Conservation (phyloP, 2,329 filamentous ascomycete genomes). For the Pestalotiopsis sp. region DNA sequence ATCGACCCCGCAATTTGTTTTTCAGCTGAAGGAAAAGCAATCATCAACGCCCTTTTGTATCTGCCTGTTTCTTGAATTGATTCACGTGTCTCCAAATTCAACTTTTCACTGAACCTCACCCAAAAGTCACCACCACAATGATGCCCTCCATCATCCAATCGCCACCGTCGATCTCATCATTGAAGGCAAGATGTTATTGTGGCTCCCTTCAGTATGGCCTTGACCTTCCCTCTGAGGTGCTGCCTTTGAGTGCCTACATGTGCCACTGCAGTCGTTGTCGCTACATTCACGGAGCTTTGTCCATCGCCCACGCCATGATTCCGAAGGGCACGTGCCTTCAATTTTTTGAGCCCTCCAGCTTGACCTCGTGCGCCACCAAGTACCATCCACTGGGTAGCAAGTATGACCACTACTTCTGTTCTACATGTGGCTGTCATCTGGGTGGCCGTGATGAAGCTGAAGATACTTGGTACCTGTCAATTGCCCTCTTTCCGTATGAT, state of each 20-base stretch:
- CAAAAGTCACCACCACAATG: background rate
- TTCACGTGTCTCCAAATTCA: background rate
- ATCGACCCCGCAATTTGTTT: background rate
- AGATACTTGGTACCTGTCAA: constrained; percentile 9
- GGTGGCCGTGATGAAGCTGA: background rate
- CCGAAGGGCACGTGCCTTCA: background rate
- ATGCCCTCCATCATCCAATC: background rate
- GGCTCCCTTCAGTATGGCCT: constrained; percentile 7
- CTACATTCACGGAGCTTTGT: constrained; percentile 9
- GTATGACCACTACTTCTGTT: constrained; percentile 3
- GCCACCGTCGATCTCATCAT: background rate
- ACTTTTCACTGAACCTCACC: background rate
- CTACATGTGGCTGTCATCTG: constrained; percentile 12
- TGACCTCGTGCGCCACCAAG: background rate
- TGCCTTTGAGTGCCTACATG: constrained; percentile 10
- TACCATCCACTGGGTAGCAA: background rate
- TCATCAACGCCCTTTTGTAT: background rate
- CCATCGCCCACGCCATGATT: background rate
- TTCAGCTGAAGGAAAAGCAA: background rate
- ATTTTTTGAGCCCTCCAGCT: constrained; percentile 3
- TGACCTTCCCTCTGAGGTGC: background rate
- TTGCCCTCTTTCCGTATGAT: background rate
- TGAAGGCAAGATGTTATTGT: constrained; percentile 9
- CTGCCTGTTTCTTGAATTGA: background rate
- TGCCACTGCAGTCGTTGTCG: constrained; percentile 16